phyloP scores from a whole-genome alignment of 371 early-diverging fungal genomes.

The Lichtheimia ramosa region DNA sequence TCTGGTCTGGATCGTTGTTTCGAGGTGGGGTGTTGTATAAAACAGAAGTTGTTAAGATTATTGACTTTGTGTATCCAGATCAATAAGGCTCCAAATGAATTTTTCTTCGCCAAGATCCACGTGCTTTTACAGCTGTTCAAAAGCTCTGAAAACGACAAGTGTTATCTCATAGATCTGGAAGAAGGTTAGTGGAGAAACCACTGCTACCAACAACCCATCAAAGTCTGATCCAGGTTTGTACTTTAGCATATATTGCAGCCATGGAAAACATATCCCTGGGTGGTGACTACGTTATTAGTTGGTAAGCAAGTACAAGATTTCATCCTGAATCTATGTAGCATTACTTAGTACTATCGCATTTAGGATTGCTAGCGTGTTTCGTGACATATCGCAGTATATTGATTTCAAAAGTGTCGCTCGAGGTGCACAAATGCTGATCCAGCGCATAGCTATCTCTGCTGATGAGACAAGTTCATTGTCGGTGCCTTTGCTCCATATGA shows the following conservation, averaged over 20 bases:
- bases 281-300: background rate
- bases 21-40: too few relatives aligned
- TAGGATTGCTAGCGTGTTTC: background rate
- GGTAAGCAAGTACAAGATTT: background rate
- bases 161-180: background rate
- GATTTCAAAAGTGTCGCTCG: background rate
- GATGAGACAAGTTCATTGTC: background rate
- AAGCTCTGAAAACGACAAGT: background rate
- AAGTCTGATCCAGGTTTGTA: too few relatives aligned
- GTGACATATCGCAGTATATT: background rate
- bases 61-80: background rate
- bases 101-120: background rate
- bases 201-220: background rate
- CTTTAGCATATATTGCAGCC: conserved; percentile 6
- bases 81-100: background rate
- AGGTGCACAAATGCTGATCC: background rate
- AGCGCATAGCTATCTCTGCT: background rate
- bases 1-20: too few relatives aligned
- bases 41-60: too few relatives aligned
- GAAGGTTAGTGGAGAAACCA: background rate
- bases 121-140: background rate
- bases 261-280: conserved; percentile 1
- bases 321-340: background rate
- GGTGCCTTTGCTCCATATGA: background rate
- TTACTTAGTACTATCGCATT: background rate